Evolutionary conservation across 192 early-diverging fungal genomes (phyloP).

Genomic region (Backusella sp.): DNA sequence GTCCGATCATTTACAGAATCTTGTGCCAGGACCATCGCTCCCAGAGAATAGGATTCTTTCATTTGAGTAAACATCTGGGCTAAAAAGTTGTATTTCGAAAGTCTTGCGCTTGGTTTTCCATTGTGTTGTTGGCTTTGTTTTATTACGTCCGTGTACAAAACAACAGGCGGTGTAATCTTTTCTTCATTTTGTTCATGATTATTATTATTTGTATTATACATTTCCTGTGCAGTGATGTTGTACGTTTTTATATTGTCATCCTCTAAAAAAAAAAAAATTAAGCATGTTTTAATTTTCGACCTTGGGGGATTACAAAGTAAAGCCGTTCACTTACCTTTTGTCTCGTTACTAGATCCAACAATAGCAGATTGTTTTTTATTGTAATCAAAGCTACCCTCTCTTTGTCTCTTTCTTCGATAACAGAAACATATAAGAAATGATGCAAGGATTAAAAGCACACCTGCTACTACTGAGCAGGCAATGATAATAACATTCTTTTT

Average conservation of each 20-base stretch:
- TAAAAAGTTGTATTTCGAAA: conserved; percentile 41
- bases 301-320: neutral
- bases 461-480: neutral
- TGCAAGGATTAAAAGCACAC: neutral
- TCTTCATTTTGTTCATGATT: neutral
- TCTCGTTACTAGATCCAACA: neutral
- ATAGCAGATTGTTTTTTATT: neutral
- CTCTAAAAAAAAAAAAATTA: neutral
- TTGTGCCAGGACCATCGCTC: conserved; percentile 5
- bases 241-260: neutral
- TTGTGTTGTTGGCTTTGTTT: neutral
- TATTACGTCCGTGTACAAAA: neutral
- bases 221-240: neutral
- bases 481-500: conserved; percentile 1
- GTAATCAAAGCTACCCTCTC: neutral
- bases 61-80: conserved; percentile 40
- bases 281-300: neutral
- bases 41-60: conserved; percentile 27
- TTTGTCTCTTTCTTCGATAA: neutral
- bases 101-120: conserved; percentile 17
- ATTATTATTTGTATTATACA: neutral
- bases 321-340: neutral
- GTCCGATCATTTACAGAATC: neutral
- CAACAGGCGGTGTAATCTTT: neutral
- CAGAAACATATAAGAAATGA: neutral